A percentile compares a stretch with the other conserved stretches of the same genome.
Conservation (phyloP, 1,284 basidiomycete genomes). For the Ustilago esculenta region DNA sequence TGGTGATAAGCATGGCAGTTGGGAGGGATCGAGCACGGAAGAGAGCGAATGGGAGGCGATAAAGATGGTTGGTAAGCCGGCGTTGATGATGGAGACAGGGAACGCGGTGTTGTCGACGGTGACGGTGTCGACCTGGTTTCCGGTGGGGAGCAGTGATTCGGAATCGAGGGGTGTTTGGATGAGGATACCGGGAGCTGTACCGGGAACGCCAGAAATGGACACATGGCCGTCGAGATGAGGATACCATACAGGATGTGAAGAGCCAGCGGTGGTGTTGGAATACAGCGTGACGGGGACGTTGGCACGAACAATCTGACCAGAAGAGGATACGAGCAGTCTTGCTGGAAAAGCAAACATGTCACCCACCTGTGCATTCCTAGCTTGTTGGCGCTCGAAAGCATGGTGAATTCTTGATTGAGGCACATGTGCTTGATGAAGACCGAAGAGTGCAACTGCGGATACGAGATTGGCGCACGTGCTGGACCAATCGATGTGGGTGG, state of each 20-base stretch:
- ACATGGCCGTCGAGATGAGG: constrained; percentile 41
- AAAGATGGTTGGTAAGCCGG: constrained; percentile 62
- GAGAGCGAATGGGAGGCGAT: constrained; percentile 41
- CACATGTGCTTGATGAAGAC: constrained; percentile 37
- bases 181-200: constrained; percentile 52
- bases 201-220: constrained; percentile 63
- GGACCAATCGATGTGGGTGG: constrained; percentile 56
- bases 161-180: constrained; percentile 57
- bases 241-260: constrained; percentile 33
- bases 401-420: constrained; percentile 16
- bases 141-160: constrained; percentile 43
- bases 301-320: constrained; percentile 56
- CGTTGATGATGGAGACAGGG: constrained; percentile 55
- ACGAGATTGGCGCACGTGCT: constrained; percentile 65
- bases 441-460: constrained; percentile 58
- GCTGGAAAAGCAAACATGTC: constrained; percentile 32
- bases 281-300: constrained; percentile 42
- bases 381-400: constrained; percentile 2
- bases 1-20: constrained; percentile 8
- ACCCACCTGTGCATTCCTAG: background rate
- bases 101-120: constrained; percentile 12
- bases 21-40: constrained; percentile 18
- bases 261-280: too few relatives aligned
- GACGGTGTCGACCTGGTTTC: constrained; percentile 40
- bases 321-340: constrained; percentile 48